Base-by-base conservation (phyloP, 2,329 filamentous ascomycete genomes). In the Tolypocladium pustulatum region DNA sequence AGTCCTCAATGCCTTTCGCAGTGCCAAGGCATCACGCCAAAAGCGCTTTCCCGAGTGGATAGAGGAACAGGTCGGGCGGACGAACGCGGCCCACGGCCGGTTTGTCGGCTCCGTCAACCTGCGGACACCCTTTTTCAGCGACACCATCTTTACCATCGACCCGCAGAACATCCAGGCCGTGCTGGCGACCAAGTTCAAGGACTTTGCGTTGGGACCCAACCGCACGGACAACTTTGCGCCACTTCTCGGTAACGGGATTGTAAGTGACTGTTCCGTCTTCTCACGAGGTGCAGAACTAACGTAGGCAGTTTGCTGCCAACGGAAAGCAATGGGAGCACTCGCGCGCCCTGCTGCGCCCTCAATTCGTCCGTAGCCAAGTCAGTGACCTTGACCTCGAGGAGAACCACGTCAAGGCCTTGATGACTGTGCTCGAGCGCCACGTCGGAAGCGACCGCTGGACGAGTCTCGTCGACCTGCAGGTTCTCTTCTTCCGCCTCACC, bases 401-500 rank as follows among this genome's bases (percentile, higher is more conserved):
- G 58, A 59, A 57, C 8, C 66, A 71, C 58, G 69, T 78, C 20
- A 68, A 73, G 57, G 66, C 63, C 17, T 65, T 73, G 27, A 64
- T 68, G 51, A 54, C 60, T 7, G 65, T 65, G n/a, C 56, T 68
- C n/a, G 58, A 66, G 9, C 36, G 60, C 10, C 52, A 60, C 0
- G 61, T 64, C 4, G 74, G 81, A 58, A 32, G 57, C 3, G 59
- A 63, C 46, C 63, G 66, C 56, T 74, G 75, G 66, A 70, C 69
- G 1, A 55, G 57, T 4, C 61, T 63, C 1, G 68, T 79, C 6
- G 77, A 81, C 61, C 67, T 81, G 4, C 73, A 75, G 61, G 72
- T 73, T 0, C 67, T 81, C 12, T 76, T 81, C 64, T 81, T 80
- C 69, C 72, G 73, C 43, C 69, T 79, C 41, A 79, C 79, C 1